These are phyloP conservation scores for Exobasidium cylindrosporum DNA, from an alignment of 1,284 basidiomycete species.

Conservation along the genomic window DNA sequence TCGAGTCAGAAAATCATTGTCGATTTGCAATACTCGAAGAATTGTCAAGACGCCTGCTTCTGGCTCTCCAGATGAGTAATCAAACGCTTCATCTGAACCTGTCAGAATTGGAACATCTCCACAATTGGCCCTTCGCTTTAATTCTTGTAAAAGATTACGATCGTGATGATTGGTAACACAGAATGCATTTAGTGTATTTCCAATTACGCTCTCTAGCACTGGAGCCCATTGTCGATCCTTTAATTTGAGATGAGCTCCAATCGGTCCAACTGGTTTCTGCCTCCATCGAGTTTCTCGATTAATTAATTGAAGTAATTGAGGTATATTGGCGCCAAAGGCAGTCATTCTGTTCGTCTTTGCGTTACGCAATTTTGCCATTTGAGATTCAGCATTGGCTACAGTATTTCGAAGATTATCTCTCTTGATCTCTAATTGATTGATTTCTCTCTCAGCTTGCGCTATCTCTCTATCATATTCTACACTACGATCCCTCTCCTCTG, in stretches of 20 bases:
- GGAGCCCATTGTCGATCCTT: slow-evolving; percentile 68
- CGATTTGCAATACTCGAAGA: slow-evolving; percentile 78
- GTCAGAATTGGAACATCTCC: slow-evolving; percentile 34
- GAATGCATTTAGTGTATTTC: slow-evolving; percentile 67
- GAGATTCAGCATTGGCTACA: slow-evolving; percentile 15
- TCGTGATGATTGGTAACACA: slow-evolving; percentile 75
- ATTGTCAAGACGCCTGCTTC: slow-evolving; percentile 67
- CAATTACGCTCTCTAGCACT: slow-evolving; percentile 69
- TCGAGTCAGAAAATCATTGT: slow-evolving; percentile 72
- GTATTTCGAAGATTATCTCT: slow-evolving; percentile 17
- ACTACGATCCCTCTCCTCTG: slow-evolving; percentile 5
- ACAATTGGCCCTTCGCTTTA: slow-evolving; percentile 59
- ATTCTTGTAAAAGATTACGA: slow-evolving; percentile 62
- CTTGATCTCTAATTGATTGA: slow-evolving; percentile 52
- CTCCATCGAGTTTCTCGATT: slow-evolving; percentile 60
- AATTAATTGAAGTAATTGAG: slow-evolving; percentile 55
- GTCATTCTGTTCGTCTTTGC: slow-evolving; percentile 31
- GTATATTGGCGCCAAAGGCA: slow-evolving; percentile 43
- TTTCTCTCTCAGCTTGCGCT: slow-evolving; percentile 21
- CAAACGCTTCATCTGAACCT: slow-evolving; percentile 59
- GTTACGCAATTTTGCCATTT: slow-evolving; percentile 18
- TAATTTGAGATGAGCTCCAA: slow-evolving; percentile 84
- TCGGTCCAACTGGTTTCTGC: slow-evolving; percentile 59
- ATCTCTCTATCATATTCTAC: slow-evolving; percentile 12
- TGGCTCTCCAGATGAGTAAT: slow-evolving; percentile 61